phyloP scores from a whole-genome alignment of 2,329 filamentous ascomycete genomes.

The Alternaria sp. region DNA sequence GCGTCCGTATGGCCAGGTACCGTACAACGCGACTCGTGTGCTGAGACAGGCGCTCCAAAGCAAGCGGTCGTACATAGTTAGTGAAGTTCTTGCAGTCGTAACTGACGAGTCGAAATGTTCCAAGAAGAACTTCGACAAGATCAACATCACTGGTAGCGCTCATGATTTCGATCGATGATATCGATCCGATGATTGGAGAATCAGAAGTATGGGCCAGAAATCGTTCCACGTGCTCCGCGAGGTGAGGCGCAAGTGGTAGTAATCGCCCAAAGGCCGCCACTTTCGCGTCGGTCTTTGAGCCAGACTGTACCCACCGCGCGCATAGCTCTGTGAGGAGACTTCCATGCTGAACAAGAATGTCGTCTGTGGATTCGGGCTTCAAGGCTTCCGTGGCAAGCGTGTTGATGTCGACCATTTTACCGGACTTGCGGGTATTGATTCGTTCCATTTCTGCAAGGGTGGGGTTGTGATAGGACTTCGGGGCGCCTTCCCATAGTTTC shows the following conservation, averaged over 20 bases:
- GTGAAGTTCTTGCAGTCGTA: constrained; percentile 75
- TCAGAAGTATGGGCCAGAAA: constrained; percentile 43
- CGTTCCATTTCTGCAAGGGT: constrained; percentile 25
- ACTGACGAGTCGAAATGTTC: constrained; percentile 79
- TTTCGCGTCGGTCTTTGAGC: constrained; percentile 41
- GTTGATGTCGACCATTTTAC: constrained; percentile 37
- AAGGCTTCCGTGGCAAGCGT: constrained; percentile 54
- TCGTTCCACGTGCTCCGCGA: constrained; percentile 74
- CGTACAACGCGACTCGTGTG: constrained; percentile 66
- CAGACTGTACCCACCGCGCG: constrained; percentile 73
- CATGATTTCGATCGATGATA: not conserved
- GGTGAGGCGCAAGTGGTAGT: constrained; percentile 80
- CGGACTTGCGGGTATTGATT: constrained; percentile 19
- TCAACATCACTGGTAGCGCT: constrained; percentile 5
- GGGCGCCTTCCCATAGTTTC: constrained; percentile 47
- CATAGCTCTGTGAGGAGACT: constrained; percentile 80
- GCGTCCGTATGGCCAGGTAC: constrained; percentile 82
- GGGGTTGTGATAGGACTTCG: constrained; percentile 17
- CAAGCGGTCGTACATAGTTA: constrained; percentile 67
- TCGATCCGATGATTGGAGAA: constrained; percentile 29
- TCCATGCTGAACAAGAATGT: constrained; percentile 77
- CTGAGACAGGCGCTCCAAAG: constrained; percentile 72
- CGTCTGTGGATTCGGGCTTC: constrained; percentile 71
- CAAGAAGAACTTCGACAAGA: constrained; percentile 63
- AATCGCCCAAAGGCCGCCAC: constrained; percentile 80